These are phyloP conservation scores for Lolium multiflorum DNA, from an alignment of 176 grass and related monocot genomes.

Conservation along the genomic window DNA sequence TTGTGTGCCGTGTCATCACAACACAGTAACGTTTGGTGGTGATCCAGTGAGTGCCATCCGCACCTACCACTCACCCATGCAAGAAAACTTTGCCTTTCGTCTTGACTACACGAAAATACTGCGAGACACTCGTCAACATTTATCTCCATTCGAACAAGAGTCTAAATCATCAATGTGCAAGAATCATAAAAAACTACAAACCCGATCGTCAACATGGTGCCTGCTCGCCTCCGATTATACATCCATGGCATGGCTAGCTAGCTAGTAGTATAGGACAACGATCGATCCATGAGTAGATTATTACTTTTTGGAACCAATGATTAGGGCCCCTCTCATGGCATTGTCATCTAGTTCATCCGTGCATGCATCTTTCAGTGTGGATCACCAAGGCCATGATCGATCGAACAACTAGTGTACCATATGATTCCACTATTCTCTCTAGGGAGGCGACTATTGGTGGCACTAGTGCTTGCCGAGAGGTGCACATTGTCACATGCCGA, in stretches of 20 bases:
- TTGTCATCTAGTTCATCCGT: conserved; percentile 9
- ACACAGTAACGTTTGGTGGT: background rate
- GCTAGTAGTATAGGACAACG: background rate
- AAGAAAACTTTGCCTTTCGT: background rate
- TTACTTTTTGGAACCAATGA: conserved; percentile 29
- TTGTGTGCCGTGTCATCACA: background rate
- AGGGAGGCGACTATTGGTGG: background rate
- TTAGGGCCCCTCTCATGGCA: conserved; percentile 1
- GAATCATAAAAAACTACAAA: background rate
- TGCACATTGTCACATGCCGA: conserved; percentile 60
- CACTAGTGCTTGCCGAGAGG: background rate
- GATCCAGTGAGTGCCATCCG: background rate
- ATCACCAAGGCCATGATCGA: background rate
- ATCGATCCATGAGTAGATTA: background rate
- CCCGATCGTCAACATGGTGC: background rate
- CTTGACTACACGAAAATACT: too few species aligned
- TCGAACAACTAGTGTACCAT: background rate
- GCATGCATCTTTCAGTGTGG: background rate
- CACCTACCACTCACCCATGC: background rate
- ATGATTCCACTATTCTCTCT: background rate
- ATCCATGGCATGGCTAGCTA: background rate
- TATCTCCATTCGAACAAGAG: background rate
- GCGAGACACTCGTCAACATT: too few species aligned
- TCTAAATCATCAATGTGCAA: background rate
- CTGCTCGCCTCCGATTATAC: background rate